Base-by-base conservation (phyloP, 1,284 basidiomycete species). In the Psilocybe mexicana region DNA sequence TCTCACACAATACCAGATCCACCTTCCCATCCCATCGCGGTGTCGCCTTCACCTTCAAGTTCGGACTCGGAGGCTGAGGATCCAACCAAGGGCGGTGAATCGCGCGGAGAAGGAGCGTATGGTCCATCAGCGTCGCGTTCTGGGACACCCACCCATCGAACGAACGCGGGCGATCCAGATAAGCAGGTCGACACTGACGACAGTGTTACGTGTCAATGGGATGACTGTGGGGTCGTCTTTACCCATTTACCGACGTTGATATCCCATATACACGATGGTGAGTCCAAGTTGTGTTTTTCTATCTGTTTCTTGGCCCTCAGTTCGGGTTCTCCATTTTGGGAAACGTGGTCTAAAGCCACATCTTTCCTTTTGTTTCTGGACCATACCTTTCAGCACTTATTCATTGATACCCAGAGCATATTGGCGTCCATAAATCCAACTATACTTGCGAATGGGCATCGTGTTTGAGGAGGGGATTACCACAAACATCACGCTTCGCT, bases 371-470 rank as follows among this genome's bases (percentile, higher is more conserved):
- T 3, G 5, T 12, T 35, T 23, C n/a, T 47, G 25, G 26, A 48
- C 5, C 11, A 18, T 35, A 8, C 18, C 18, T 7, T 30, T 6
- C 6, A 48, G 4, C 35, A 12, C 46, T 48, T 10, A 48, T 12
- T 3, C 18, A 33, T n/a, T 48, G 28, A n/a, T 6, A 45, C 55
- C 2, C 62, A 90, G 90, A 82, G 43, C 92, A 94, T 67, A 90
- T 94, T 66, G 90, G 91, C 38, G 86, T 88, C n/a, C 87, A 93
- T 77, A 93, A 92, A 72, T 86, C 88, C 25, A 89, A 85, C 65
- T 95, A 95, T 70, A 87, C 88, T 25, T 96, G 94, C 72, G 91
- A 94, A 77, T 96, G 93, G 93, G 76, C 82, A 10, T 88, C 88
- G 1, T 96, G 94, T 73, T 76, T 79, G 14, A 83, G 93, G 28